Evolutionary conservation across 257 asterid genomes (phyloP).

Genomic region (Cordia subcordata): DNA sequence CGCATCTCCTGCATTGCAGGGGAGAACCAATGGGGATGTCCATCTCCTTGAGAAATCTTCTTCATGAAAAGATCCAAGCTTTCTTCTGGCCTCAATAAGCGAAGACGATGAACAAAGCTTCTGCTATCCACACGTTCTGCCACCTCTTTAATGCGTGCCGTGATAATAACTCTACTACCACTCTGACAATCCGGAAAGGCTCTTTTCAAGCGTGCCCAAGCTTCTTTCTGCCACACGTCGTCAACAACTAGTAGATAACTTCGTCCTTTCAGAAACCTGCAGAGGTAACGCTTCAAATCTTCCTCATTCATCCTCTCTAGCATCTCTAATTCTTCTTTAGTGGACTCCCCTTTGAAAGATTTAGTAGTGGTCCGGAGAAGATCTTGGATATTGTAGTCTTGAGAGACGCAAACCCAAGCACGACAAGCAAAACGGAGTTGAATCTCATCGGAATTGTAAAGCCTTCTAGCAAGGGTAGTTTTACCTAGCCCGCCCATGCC

Average conservation of each 20-base stretch:
- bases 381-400: constrained; percentile 4
- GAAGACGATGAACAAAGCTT: constrained; percentile 1
- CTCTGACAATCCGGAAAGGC: constrained; percentile 9
- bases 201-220: constrained; percentile 6
- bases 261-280: neutral
- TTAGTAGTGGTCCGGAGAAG: neutral
- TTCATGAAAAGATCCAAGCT: constrained; percentile 7
- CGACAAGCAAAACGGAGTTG: neutral
- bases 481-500: constrained; percentile 12
- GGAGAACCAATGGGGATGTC: neutral
- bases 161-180: constrained; percentile 9
- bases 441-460: neutral
- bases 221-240: constrained; percentile 2
- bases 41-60: neutral
- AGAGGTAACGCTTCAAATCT: neutral
- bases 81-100: neutral
- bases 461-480: constrained; percentile 1
- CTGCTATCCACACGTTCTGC: constrained; percentile 1
- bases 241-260: constrained; percentile 6
- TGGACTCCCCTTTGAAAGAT: neutral
- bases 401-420: constrained; percentile 11
- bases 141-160: constrained; percentile 9
- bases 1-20: neutral
- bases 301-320: constrained; percentile 2
- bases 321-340: neutral